A percentile compares a stretch with the other conserved stretches of the same genome.
Evolutionary conservation across 352 stramenopile species (phyloP).

Genomic region (Globisporangium radiosum): DNA sequence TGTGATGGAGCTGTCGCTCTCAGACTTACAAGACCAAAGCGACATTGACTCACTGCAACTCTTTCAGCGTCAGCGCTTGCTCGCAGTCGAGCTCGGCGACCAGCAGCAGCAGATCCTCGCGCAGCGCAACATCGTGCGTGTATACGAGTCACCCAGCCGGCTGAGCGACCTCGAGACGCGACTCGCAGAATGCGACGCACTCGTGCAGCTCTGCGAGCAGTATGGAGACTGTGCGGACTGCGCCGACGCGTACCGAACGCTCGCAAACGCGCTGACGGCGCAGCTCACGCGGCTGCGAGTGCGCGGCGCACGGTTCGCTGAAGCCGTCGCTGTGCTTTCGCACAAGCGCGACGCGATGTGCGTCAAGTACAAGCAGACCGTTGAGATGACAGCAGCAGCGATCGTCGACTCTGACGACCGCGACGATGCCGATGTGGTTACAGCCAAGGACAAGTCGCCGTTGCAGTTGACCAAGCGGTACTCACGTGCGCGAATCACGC

Average conservation of each 20-base stretch:
- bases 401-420: slow-evolving; percentile 9
- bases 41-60: too few species aligned
- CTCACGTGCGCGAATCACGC: too few species aligned
- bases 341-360: slow-evolving; percentile 36
- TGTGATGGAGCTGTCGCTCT: slow-evolving; percentile 20
- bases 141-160: slow-evolving; percentile 37
- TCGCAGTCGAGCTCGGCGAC: too few species aligned
- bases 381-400: slow-evolving; percentile 17
- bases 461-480: too few species aligned
- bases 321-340: slow-evolving; percentile 40
- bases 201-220: slow-evolving; percentile 39
- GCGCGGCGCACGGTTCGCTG: slow-evolving; percentile 29
- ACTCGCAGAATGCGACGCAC: slow-evolving; percentile 37
- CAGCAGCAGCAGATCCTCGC: slow-evolving; percentile 30
- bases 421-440: too few species aligned
- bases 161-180: slow-evolving; percentile 22
- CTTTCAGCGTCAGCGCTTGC: too few species aligned
- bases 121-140: slow-evolving; percentile 37
- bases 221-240: slow-evolving; percentile 27
- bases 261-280: slow-evolving; percentile 49
- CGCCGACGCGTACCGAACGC: slow-evolving; percentile 37
- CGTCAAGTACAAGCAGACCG: slow-evolving; percentile 24
- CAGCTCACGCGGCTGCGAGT: slow-evolving; percentile 32
- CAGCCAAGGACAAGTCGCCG: too few species aligned
- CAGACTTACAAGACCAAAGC: too few species aligned